Percentiles rank a stretch among this genome's conserved stretches.
Conservation (phyloP, 352 stramenopile species). For the Thalassiosira mediterranea region DNA sequence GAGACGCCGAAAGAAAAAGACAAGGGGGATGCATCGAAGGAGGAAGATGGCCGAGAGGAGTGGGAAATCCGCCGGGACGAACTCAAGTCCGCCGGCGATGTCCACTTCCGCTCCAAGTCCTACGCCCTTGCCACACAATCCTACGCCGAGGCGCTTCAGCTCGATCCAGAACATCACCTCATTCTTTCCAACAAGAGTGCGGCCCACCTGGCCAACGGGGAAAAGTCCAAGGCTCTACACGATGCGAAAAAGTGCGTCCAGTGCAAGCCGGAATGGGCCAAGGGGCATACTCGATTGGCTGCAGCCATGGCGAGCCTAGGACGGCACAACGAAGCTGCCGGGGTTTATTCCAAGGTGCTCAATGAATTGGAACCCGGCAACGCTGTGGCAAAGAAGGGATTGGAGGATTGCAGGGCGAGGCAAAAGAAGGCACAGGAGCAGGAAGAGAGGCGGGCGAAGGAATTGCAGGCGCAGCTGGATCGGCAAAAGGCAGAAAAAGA, state of each 20-base stretch:
- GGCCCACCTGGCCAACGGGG: conserved; percentile 65
- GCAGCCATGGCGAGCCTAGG: conserved; percentile 68
- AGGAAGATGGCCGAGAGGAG: conserved; percentile 32
- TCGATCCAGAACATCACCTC: conserved; percentile 69
- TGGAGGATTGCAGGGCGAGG: conserved; percentile 58
- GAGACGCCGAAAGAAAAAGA: conserved; percentile 35
- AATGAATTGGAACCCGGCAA: conserved; percentile 60
- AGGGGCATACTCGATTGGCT: conserved; percentile 71
- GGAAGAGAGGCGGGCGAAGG: conserved; percentile 33
- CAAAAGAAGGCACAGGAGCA: conserved; percentile 42
- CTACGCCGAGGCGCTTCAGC: conserved; percentile 67
- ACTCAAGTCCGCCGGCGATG: conserved; percentile 77
- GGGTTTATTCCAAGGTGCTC: conserved; percentile 68
- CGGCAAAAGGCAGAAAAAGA: conserved; percentile 31
- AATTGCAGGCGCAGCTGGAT: conserved; percentile 35
- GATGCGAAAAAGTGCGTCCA: conserved; percentile 72
- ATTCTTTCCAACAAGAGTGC: conserved; percentile 78
- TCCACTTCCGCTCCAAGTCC: conserved; percentile 45
- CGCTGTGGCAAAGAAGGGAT: conserved; percentile 59
- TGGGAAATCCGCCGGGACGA: conserved; percentile 70
- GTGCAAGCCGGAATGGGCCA: conserved; percentile 47
- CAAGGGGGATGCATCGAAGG: conserved; percentile 38
- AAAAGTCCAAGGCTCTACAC: conserved; percentile 75
- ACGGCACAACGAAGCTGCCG: conserved; percentile 56
- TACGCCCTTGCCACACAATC: conserved; percentile 64